Evolutionary conservation across 2,329 filamentous ascomycete genomes (phyloP), one percentile per base, ranked within the genome.

Genomic region (Fusarium tricinctum): DNA sequence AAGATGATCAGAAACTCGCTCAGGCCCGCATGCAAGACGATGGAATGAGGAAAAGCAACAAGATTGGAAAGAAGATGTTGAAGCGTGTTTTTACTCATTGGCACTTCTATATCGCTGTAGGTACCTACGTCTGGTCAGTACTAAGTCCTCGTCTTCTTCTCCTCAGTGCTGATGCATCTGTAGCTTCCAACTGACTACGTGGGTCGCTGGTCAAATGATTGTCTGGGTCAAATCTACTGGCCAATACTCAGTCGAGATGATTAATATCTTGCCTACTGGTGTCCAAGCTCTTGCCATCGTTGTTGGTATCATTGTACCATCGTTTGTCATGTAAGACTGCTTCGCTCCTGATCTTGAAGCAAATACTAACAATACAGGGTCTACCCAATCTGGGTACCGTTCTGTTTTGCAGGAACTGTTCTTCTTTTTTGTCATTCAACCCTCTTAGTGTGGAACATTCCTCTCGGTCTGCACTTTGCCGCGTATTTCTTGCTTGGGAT

Each of bases 281-380:
- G 68, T 63, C 0, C 73, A 76, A 40, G 71, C 59, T 3, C 51
- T 78, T 7, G 70, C 76, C 4, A 74, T 78, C 30, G 65, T 78
- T 1, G 64, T 68, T 4, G 71, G 73, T 2, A 51, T 72, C 7
- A 28, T 73, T 23, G 73, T 73, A 1, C 75, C 76, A 0, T 54
- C 51, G 3, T 66, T 68, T 12, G 61, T 68, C 4, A 70, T 68
- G 66, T 68, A 23, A 23, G 23, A 23, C 23, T n/a, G n/a, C n/a
- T 23, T 23, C 8, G 23, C 23, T 23, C 23, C 23, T 23, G 23
- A 23, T 23, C 23, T 23, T 8, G 8, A 8, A 23, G 2, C 23
- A 23, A 23, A 23, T 23, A 3, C 7, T 23, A 23, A 23, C 23
- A 23, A 23, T 23, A 6, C 3, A 23, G 47, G 66, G 66, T 71